A percentile compares a stretch with the other conserved stretches of the same genome.
phyloP scores from a whole-genome alignment of 1,284 basidiomycete species.

The Hemileia vastatrix region DNA sequence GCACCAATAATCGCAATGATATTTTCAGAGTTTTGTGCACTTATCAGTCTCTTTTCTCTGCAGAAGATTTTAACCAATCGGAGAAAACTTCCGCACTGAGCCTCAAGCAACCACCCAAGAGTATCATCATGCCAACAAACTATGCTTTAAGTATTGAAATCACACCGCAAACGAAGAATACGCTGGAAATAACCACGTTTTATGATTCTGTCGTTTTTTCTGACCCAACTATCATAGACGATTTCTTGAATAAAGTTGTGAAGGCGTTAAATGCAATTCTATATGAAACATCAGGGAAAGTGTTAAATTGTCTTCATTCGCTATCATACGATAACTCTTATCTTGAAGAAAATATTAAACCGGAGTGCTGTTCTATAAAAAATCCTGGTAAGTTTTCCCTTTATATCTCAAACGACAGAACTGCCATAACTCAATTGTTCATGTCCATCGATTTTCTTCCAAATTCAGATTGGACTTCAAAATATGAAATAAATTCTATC shows the following conservation, averaged over 20 bases:
- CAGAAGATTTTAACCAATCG: conserved; percentile 19
- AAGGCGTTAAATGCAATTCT: no score
- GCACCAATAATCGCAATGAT: conserved; percentile 17
- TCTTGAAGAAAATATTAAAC: background rate
- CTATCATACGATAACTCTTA: no score
- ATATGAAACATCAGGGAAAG: conserved; percentile 13
- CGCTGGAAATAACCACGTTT: no score
- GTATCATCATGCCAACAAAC: conserved; percentile 31
- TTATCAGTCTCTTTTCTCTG: no score
- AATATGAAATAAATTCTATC: no score
- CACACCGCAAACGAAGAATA: conserved; percentile 19
- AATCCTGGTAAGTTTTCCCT: no score
- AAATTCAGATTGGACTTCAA: no score
- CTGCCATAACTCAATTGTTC: no score
- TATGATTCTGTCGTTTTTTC: conserved; percentile 14
- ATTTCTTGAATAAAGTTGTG: no score
- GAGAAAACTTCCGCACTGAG: background rate
- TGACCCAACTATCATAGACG: conserved; percentile 11
- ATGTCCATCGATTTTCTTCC: no score
- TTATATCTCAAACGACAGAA: no score
- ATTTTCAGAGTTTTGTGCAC: conserved; percentile 30
- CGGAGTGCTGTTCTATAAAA: background rate
- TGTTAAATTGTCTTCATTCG: conserved; percentile 25
- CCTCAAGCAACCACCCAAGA: conserved; percentile 30
- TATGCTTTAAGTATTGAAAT: conserved; percentile 32